Conservation (phyloP, 2,329 filamentous ascomycete species). For the Escovopsis sp. region DNA sequence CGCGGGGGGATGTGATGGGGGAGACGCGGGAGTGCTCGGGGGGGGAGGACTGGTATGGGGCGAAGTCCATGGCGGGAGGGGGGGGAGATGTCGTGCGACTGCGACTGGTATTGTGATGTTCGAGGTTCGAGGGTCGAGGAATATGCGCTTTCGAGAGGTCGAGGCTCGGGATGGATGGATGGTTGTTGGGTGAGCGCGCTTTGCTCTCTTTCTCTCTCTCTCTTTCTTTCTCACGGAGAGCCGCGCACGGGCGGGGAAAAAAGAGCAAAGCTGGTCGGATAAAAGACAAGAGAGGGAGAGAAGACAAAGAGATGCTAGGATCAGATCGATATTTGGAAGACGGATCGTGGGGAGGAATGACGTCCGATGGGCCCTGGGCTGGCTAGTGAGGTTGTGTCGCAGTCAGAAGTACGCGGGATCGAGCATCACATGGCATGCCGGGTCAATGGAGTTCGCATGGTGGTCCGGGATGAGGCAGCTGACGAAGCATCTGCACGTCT, state of each 20-base stretch:
- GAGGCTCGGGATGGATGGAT: neutral
- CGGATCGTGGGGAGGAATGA: no score
- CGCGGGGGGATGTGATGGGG: conserved; percentile 42
- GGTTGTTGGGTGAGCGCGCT: neutral
- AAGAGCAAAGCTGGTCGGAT: neutral
- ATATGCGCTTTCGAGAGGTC: neutral
- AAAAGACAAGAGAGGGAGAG: neutral
- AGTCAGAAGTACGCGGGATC: no score
- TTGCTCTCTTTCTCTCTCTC: neutral
- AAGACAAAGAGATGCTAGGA: neutral
- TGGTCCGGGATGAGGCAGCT: no score
- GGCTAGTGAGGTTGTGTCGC: neutral
- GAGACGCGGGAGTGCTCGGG: conserved; percentile 76
- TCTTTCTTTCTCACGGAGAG: neutral
- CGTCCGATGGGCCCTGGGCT: neutral
- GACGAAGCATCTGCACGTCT: no score
- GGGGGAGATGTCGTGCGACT: neutral
- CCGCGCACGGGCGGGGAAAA: neutral
- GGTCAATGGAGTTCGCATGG: no score
- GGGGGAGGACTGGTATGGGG: conserved; percentile 86
- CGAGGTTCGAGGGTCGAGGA: no score
- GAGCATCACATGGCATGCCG: no score
- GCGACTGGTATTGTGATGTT: neutral
- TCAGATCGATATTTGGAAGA: neutral
- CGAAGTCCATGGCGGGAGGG: conserved; percentile 62